These are phyloP conservation scores for Ogataea pilisensis DNA, from an alignment of 805 yeast species.

Conservation along the genomic window DNA sequence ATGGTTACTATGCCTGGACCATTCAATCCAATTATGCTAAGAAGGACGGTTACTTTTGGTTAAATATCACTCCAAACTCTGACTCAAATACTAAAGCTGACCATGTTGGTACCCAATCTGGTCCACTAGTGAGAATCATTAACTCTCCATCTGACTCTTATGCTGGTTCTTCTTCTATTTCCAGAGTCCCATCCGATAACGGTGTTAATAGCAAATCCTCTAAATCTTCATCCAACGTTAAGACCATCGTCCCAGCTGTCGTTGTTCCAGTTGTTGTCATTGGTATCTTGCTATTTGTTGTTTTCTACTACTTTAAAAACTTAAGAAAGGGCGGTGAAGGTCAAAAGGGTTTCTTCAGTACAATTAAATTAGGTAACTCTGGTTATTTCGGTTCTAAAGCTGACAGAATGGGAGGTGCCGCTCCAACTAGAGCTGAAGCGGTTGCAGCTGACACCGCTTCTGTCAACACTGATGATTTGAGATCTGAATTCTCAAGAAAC, in stretches of 20 bases:
- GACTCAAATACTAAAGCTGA: slow-evolving; percentile 32
- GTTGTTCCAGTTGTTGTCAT: slow-evolving; percentile 38
- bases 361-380: slow-evolving; percentile 11
- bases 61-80: slow-evolving; percentile 36
- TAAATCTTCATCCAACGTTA: slow-evolving; percentile 21
- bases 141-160: slow-evolving; percentile 15
- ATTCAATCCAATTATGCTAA: slow-evolving; percentile 27
- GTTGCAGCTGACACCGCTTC: slow-evolving; percentile 15
- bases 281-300: slow-evolving; percentile 25
- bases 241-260: slow-evolving; percentile 39
- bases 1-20: slow-evolving; percentile 38
- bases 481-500: slow-evolving; percentile 14
- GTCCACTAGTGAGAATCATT: slow-evolving; percentile 38
- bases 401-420: slow-evolving; percentile 8
- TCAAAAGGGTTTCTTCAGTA: slow-evolving; percentile 15
- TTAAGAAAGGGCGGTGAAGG: slow-evolving; percentile 14
- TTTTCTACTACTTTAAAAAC: slow-evolving; percentile 30
- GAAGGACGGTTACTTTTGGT: slow-evolving; percentile 34
- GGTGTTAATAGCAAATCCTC: slow-evolving; percentile 19
- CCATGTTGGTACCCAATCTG: slow-evolving; percentile 35
- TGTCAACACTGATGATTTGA: slow-evolving; percentile 18
- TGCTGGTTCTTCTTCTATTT: slow-evolving; percentile 30
- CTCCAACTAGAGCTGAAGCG: slow-evolving; percentile 3
- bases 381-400: slow-evolving; percentile 11
- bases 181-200: slow-evolving; percentile 40